Percentiles rank a stretch among this genome's conserved stretches.
Conservation (phyloP, 495 filamentous ascomycete genomes). For the Penicillium steckii region DNA sequence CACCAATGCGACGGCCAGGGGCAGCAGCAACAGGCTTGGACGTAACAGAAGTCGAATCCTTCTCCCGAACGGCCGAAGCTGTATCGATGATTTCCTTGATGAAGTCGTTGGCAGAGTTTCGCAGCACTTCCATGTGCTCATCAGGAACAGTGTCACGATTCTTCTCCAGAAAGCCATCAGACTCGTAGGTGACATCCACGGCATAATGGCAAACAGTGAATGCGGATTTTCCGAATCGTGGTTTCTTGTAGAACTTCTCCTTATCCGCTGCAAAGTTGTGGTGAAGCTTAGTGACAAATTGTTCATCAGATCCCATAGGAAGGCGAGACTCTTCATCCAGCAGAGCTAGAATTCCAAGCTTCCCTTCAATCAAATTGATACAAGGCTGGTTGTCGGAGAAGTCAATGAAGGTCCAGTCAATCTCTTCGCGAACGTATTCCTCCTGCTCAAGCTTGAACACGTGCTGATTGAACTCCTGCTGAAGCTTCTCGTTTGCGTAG, state of each 20-base stretch:
- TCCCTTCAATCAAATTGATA: constrained; percentile 97
- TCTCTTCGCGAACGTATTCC: constrained; percentile 94
- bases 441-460: constrained; percentile 99
- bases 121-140: constrained; percentile 93
- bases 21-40: constrained; percentile 63
- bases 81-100: constrained; percentile 81
- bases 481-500: constrained; percentile 98
- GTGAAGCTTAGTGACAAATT: constrained; percentile 96
- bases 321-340: constrained; percentile 95
- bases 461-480: constrained; percentile 99
- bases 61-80: constrained; percentile 83
- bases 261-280: constrained; percentile 90
- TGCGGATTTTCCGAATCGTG: constrained; percentile 92
- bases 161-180: constrained; percentile 99
- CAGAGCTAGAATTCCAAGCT: constrained; percentile 87
- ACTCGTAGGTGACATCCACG: constrained; percentile 97
- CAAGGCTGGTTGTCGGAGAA: constrained; percentile 99
- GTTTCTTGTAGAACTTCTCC: constrained; percentile 98
- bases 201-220: constrained; percentile 99
- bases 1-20: constrained; percentile 79
- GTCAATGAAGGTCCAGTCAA: constrained; percentile 99
- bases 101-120: constrained; percentile 81
- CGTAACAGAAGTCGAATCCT: constrained; percentile 73
- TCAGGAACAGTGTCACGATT: constrained; percentile 98
- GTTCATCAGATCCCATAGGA: constrained; percentile 96